These are phyloP conservation scores for Cutaneotrichosporon spelunceum DNA, from an alignment of 1,284 basidiomycete species.

Conservation along the genomic window DNA sequence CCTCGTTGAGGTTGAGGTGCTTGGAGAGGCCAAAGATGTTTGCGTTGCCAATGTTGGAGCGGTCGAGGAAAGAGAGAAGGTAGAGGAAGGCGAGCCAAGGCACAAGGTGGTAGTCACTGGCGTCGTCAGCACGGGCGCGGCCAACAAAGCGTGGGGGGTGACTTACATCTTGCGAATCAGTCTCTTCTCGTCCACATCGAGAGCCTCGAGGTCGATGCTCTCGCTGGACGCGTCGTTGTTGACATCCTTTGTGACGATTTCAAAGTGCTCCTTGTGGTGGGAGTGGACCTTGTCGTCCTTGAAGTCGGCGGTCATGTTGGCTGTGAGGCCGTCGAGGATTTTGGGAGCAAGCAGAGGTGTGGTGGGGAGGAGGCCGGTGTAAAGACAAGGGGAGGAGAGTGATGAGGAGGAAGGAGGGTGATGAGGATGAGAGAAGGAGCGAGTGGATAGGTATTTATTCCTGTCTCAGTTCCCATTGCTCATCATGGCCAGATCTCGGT, in stretches of 20 bases:
- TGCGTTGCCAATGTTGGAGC: constrained; percentile 12
- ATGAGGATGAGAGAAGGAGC: too few relatives aligned
- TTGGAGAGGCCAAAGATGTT: constrained; percentile 34
- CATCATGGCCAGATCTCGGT: too few relatives aligned
- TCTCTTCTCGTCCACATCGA: constrained; percentile 15
- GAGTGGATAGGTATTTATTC: too few relatives aligned
- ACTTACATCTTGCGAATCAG: constrained; percentile 23
- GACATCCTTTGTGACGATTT: neutral
- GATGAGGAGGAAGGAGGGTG: too few relatives aligned
- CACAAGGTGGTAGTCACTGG: constrained; percentile 31
- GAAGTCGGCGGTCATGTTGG: neutral
- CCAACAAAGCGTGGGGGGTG: neutral
- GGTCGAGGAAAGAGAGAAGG: constrained; percentile 43
- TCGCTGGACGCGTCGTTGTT: neutral
- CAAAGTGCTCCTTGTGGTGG: neutral
- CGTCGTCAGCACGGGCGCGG: constrained; percentile 3
- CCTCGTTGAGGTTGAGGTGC: constrained; percentile 26
- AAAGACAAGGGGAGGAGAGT: too few relatives aligned
- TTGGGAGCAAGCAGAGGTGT: too few relatives aligned
- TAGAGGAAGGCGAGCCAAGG: constrained; percentile 59
- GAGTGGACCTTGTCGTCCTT: constrained; percentile 4
- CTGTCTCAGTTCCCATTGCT: too few relatives aligned
- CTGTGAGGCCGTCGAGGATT: neutral
- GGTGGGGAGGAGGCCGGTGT: too few relatives aligned
- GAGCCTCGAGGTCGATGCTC: constrained; percentile 7